A percentile compares a stretch with the other conserved stretches of the same genome.
Conservation (phyloP, 306 rosid species). For the Glycine tomentella region DNA sequence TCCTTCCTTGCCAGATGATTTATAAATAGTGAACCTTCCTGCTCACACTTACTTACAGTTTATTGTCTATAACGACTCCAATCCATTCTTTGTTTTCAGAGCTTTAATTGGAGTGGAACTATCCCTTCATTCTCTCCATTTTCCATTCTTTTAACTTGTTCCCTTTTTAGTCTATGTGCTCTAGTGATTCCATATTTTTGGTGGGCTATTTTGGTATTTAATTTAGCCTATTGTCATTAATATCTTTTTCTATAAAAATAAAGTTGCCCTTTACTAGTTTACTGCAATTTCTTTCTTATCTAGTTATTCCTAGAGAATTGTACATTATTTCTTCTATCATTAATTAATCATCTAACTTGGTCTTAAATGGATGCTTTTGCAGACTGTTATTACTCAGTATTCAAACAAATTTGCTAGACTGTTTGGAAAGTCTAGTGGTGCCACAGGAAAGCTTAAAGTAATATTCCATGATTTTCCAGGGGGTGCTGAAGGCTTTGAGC, state of each 20-base stretch:
- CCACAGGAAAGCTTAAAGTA: constrained; percentile 64
- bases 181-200: constrained; percentile 53
- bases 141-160: constrained; percentile 21
- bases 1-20: constrained; percentile 50
- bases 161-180: constrained; percentile 41
- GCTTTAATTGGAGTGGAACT: constrained; percentile 42
- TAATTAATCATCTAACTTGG: constrained; percentile 27
- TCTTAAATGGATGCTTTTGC: constrained; percentile 42
- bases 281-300: constrained; percentile 18
- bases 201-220: constrained; percentile 40
- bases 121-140: constrained; percentile 49
- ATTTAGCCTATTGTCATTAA: constrained; percentile 19
- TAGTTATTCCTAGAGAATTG: constrained; percentile 3
- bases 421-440: constrained; percentile 71
- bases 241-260: background rate
- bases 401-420: constrained; percentile 72
- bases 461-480: constrained; percentile 96
- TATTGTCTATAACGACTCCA: constrained; percentile 56
- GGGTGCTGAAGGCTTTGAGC: constrained; percentile 89
- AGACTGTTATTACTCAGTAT: constrained; percentile 67
- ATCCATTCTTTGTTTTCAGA: constrained; percentile 48
- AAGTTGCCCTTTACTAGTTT: constrained; percentile 3
- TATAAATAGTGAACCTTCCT: constrained; percentile 38
- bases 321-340: background rate
- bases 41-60: constrained; percentile 51